Evolutionary conservation across 1,284 basidiomycete genomes (phyloP), one percentile per base, ranked within the genome.

Genomic region (Leucocoprinus gongylophorus): DNA sequence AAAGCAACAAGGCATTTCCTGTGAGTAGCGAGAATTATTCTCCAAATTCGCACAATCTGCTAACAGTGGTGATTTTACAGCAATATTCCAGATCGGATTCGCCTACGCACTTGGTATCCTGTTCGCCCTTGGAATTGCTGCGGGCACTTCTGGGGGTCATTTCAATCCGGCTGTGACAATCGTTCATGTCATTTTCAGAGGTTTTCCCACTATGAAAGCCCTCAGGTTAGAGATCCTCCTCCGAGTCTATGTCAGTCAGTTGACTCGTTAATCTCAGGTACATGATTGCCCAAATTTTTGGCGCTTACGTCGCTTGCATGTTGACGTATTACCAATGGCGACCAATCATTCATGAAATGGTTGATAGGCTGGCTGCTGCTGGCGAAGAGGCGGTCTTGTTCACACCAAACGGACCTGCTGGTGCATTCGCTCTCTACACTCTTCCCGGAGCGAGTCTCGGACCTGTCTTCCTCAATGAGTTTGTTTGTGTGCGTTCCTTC

Each of bases 111-210:
- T 80, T 28, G 85, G 85, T 38, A 78, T 86, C 55, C 62, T 80
- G 12, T 72, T 86, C 43, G 83, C 85, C 0, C 60, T 88, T 33
- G 64, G 65, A 4, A 65, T 81, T 17, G 79, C 75, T 55, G 66
- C 65, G 28, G 60, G 75, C 6, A 78, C 81, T 2, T 86, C 83
- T 13, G 79, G 78, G 10, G 81, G 83, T 6, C 82, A 86, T 60
- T 78, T 86, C 64, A 82, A 76, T 60, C 81, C 83, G 18, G 70
- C 74, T 47, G 70, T 87, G 30, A 83, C 85, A 8, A 70, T 86
- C 47, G 65, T 74, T 5, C 69, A 76, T 48, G 65, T 74, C 15
- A 21, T 84, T 12, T 80, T 79, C 68, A 72, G 67, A 42, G 73
- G 74, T 0, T 83, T 86, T 59, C 79, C 85, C 1, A 58, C 67